Base-by-base conservation (phyloP, 2,329 filamentous ascomycete genomes). In the Penicillium sp. region DNA sequence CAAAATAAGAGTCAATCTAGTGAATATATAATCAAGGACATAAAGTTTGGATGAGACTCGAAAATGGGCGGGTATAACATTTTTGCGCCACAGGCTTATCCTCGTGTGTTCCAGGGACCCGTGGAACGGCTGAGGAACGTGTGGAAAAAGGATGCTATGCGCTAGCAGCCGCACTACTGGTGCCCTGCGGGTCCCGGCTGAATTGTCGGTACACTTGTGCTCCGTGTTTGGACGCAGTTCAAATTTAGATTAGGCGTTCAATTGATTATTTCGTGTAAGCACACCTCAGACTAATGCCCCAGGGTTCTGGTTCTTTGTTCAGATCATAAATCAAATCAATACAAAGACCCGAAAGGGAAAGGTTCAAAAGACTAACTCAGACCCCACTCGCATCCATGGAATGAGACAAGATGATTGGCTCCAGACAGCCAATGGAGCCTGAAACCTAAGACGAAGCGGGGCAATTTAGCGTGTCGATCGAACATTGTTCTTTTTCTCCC, bases 51-150 rank as follows among this genome's bases (percentile, higher is more conserved):
- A 11, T 7, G 31, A 53, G 36, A 53, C 9, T 44, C 32, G 50
- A 39, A 36, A 49, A 49, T 43, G 32, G 50, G n/a, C 32, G 32
- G 18, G 13, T 39, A 32, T 31, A 48, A 36, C 36, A 48, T 52
- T 32, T 31, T 13, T 48, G 13, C 50, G 50, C 50, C 50, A 53
- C 50, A 53, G 32, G 50, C 45, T 43, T 49, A 43, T 43, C 50
- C 50, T 53, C 50, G 50, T 53, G 50, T 41, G 31, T 40, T 46
- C 50, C 50, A 31, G 32, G 50, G 45, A 48, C 27, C 45, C 40
- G 40, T 53, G 50, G 45, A 53, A 53, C 50, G 50, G 50, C 31
- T 22, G 36, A 47, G 43, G 49, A 52, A 53, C 45, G 39, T 48
- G 50, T 53, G 39, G 50, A 53, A 53, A 53, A 44, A 44, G 22